A percentile compares a stretch with the other conserved stretches of the same genome.
These are phyloP conservation scores for Penicillium frequentans DNA, from an alignment of 2,329 filamentous ascomycete genomes.

Conservation along the genomic window DNA sequence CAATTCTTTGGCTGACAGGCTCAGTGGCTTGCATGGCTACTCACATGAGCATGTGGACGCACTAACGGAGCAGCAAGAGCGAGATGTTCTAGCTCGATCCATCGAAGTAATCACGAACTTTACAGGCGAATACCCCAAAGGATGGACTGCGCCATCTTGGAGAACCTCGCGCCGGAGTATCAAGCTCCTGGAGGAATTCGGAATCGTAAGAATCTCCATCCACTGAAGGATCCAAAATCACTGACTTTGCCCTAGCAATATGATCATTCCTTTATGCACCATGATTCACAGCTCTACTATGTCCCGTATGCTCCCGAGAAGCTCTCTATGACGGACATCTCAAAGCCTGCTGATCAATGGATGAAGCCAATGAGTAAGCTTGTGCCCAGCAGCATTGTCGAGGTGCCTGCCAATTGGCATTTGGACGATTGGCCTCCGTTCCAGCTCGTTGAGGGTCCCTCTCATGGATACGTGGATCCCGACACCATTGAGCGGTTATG, in stretches of 20 bases:
- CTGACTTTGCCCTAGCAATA: constrained; percentile 19
- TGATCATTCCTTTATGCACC: constrained; percentile 36
- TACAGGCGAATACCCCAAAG: constrained; percentile 62
- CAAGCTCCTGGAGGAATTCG: constrained; percentile 32
- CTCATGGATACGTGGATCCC: constrained; percentile 9
- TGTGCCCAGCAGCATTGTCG: constrained; percentile 5
- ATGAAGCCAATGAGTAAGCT: constrained; percentile 10
- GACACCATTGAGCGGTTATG: constrained; percentile 7
- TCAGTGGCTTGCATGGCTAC: constrained; percentile 52
- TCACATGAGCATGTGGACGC: constrained; percentile 69
- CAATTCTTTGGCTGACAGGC: neutral
- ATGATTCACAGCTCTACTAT: constrained; percentile 35
- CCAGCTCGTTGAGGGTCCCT: neutral
- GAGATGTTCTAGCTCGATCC: constrained; percentile 71
- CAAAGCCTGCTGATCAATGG: constrained; percentile 2
- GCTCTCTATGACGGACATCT: neutral
- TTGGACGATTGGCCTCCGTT: constrained; percentile 14
- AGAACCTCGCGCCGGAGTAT: constrained; percentile 26
- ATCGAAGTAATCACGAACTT: constrained; percentile 69
- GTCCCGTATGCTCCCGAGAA: neutral
- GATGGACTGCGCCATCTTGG: constrained; percentile 28
- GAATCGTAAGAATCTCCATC: constrained; percentile 17
- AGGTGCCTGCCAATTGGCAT: constrained; percentile 12
- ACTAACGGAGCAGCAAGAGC: constrained; percentile 71
- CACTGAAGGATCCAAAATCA: neutral